A percentile compares a stretch with the other conserved stretches of the same genome.
Evolutionary conservation across 2,329 filamentous ascomycete genomes (phyloP).

Genomic region (Pestalotiopsis sp.): DNA sequence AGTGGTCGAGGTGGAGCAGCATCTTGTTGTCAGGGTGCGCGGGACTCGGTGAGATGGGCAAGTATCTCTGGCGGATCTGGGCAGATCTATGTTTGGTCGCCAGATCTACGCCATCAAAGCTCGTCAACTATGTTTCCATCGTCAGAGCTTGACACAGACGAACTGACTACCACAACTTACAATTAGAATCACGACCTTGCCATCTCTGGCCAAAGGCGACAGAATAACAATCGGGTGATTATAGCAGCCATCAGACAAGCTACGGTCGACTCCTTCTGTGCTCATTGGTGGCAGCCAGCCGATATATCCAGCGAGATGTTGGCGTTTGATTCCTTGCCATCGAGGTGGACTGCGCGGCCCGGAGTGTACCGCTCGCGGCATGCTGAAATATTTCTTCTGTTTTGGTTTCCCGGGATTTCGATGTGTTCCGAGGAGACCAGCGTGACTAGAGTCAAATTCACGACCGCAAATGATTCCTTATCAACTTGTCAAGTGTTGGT

Average conservation of each 20-base stretch:
- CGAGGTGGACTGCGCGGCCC: not conserved
- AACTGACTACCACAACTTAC: conserved; percentile 15
- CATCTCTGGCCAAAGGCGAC: conserved; percentile 21
- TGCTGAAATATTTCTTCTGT: not conserved
- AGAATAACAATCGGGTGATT: conserved; percentile 27
- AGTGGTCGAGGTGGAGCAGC: conserved; percentile 20
- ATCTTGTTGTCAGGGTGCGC: conserved; percentile 26
- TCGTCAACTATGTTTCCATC: conserved; percentile 21
- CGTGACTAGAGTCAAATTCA: no score
- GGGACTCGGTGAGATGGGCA: conserved; percentile 23
- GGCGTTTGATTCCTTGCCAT: conserved; percentile 2
- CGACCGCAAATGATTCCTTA: not conserved
- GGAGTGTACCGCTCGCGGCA: not conserved
- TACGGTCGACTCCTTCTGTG: conserved; percentile 4
- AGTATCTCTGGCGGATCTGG: conserved; percentile 17
- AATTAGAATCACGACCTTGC: conserved; percentile 22
- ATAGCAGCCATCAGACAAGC: conserved; percentile 21
- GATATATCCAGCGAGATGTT: conserved; percentile 22
- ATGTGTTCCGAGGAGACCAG: no score
- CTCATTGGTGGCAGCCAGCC: conserved; percentile 21
- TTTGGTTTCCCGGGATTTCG: no score
- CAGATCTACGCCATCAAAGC: conserved; percentile 20
- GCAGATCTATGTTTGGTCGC: conserved; percentile 15
- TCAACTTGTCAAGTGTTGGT: not conserved
- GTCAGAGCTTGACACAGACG: not conserved